Percentiles rank a stretch among this genome's conserved stretches.
These are phyloP conservation scores for Talaromyces atroroseus DNA, from an alignment of 2,329 filamentous ascomycete species.

Conservation along the genomic window DNA sequence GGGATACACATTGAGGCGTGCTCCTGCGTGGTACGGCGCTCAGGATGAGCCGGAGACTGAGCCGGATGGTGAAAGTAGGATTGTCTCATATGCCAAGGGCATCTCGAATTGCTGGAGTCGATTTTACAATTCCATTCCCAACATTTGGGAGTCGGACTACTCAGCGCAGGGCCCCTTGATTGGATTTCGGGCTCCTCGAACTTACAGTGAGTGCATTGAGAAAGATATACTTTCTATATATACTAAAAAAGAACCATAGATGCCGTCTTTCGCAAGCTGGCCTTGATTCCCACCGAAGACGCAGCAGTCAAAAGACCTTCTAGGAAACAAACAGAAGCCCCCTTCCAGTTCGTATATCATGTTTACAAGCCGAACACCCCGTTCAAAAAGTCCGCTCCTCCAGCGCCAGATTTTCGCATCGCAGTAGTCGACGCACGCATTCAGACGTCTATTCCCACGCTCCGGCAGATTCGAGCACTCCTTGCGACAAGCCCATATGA, in stretches of 20 bases:
- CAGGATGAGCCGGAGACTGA: slow-evolving; percentile 30
- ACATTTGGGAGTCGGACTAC: background rate
- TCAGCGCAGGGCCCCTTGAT: slow-evolving; percentile 45
- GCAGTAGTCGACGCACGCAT: slow-evolving; percentile 73
- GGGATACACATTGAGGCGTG: slow-evolving; percentile 76
- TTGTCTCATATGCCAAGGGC: slow-evolving; percentile 12
- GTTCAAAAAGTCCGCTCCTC: slow-evolving; percentile 76
- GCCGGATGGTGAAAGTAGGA: slow-evolving; percentile 13
- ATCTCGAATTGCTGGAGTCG: slow-evolving; percentile 22
- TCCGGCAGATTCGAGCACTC: slow-evolving; percentile 65
- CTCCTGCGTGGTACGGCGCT: slow-evolving; percentile 45
- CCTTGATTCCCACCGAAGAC: slow-evolving; percentile 67
- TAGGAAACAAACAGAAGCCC: slow-evolving; percentile 33
- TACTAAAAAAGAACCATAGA: slow-evolving; percentile 37
- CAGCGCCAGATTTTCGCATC: slow-evolving; percentile 75
- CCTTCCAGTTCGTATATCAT: slow-evolving; percentile 71
- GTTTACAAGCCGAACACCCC: slow-evolving; percentile 69
- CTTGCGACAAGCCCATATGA: slow-evolving; percentile 69
- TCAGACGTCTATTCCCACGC: slow-evolving; percentile 61
- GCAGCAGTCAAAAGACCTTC: slow-evolving; percentile 37
- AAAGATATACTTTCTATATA: background rate
- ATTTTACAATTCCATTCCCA: slow-evolving; percentile 8
- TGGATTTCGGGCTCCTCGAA: slow-evolving; percentile 50
- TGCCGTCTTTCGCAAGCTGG: slow-evolving; percentile 70
- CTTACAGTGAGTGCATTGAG: slow-evolving; percentile 38